These are phyloP conservation scores for Meyerozyma elateridarum DNA, from an alignment of 1,139 yeast genomes.

Conservation along the genomic window DNA sequence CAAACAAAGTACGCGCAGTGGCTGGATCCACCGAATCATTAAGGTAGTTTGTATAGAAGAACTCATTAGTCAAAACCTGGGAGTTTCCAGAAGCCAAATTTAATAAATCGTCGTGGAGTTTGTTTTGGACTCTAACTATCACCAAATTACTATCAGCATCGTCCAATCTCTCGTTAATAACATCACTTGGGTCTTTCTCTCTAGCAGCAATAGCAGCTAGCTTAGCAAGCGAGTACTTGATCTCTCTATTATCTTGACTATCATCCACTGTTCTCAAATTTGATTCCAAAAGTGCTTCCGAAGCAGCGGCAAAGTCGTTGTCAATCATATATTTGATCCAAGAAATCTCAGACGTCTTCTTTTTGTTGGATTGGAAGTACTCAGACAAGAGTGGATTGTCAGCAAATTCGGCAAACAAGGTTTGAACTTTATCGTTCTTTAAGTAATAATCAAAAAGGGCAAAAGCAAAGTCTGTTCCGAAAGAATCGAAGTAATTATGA, in stretches of 20 bases:
- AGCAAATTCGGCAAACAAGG: conserved; percentile 53
- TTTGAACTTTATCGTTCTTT: conserved; percentile 47
- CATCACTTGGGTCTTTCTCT: conserved; percentile 6
- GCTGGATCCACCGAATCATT: conserved; percentile 16
- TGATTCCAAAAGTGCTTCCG: conserved; percentile 39
- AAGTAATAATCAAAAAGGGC: conserved; percentile 60
- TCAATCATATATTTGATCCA: conserved; percentile 70
- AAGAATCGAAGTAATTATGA: conserved; percentile 52
- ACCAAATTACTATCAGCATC: conserved; percentile 48
- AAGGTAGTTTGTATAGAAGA: conserved; percentile 19
- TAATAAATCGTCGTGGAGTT: conserved; percentile 29
- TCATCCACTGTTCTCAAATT: conserved; percentile 35
- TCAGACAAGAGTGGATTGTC: conserved; percentile 34
- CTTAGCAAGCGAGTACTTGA: conserved; percentile 71
- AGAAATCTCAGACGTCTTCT: conserved; percentile 52
- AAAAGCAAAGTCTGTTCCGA: conserved; percentile 66
- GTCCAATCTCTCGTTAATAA: conserved; percentile 23
- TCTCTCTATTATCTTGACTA: conserved; percentile 42
- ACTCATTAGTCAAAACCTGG: conserved; percentile 17
- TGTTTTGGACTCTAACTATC: conserved; percentile 44
- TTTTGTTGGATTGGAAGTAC: conserved; percentile 47
- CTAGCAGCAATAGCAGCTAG: conserved; percentile 38
- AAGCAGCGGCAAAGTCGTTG: conserved; percentile 47
- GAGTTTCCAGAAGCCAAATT: conserved; percentile 20
- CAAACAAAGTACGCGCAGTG: conserved; percentile 17